Evolutionary conservation across 805 yeast species (phyloP).

Genomic region (Tetrapisispora fleetii): DNA sequence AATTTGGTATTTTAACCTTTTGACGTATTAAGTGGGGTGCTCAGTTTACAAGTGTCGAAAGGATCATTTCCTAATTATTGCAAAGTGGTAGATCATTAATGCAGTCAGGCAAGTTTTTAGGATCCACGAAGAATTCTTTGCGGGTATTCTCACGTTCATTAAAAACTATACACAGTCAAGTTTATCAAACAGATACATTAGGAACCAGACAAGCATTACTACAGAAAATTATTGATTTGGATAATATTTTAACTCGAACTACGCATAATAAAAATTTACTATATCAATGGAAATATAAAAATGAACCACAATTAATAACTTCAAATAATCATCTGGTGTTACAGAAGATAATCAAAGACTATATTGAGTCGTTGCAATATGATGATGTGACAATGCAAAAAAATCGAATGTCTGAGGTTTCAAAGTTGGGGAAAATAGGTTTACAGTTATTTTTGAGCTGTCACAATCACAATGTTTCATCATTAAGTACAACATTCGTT

Average conservation of each 20-base stretch:
- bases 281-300: slow-evolving; percentile 19
- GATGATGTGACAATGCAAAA: slow-evolving; percentile 8
- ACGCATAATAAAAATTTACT: slow-evolving; percentile 17
- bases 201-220: slow-evolving; percentile 10
- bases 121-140: no score
- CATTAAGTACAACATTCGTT: slow-evolving; percentile 15
- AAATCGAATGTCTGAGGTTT: slow-evolving; percentile 4
- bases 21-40: no score
- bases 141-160: slow-evolving; percentile 7
- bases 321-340: slow-evolving; percentile 13
- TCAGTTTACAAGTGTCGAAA: no score
- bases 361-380: slow-evolving; percentile 13
- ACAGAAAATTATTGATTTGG: slow-evolving; percentile 13
- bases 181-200: slow-evolving; percentile 9
- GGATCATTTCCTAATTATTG: no score
- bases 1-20: no score
- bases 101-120: not conserved
- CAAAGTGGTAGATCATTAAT: not conserved
- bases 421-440: slow-evolving; percentile 19
- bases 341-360: slow-evolving; percentile 15
- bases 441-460: slow-evolving; percentile 20
- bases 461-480: slow-evolving; percentile 12
- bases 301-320: slow-evolving; percentile 15
- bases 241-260: slow-evolving; percentile 13
- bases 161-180: slow-evolving; percentile 23